Evolutionary conservation across 805 yeast species (phyloP), one percentile per base, ranked within the genome.

Genomic region (Starmerella scarabaei): DNA sequence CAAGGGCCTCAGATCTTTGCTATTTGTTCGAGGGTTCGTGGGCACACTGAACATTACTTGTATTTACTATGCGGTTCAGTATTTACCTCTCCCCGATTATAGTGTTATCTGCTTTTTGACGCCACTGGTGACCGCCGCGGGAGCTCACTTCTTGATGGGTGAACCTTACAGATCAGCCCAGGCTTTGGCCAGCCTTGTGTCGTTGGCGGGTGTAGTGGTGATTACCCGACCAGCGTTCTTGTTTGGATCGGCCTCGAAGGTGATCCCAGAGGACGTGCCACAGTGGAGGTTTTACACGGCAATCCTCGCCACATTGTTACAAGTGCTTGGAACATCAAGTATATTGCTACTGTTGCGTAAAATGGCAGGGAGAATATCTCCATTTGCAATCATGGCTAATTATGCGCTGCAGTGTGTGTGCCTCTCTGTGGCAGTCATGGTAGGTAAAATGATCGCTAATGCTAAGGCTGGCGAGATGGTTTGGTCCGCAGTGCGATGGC

Each of bases 31-130:
- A 47, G 94, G 94, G 0, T 36, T 69, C 1, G 66, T 73, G 15
- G 95, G 95, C 5, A 80, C 77, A 48, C 56, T 78, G 40, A 93
- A 93, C 2, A 91, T 83, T 3, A 75, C 79, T 53, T 78, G 86
- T 2, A 63, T 78, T 54, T 85, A 82, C 58, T 81, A 66, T 54
- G 73, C 93, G 1, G 63, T 85, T 45, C 68, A 74, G 61, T 81
- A 79, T 51, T 64, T 85, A 30, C 71, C 81, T 36, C 68, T 85
- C 8, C 75, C 86, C 9, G 94, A 85, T 54, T 81, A 91, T 1
- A 75, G 81, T 1, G 76, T 80, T 14, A 75, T 85, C 37, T 73
- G 86, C 2, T 85, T 85, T 50, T 58, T 85, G 51, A 65, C 75
- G 0, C 96, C 96, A 0, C 68, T 80, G 40, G 70, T 80, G 21